These are phyloP conservation scores for Candida lessepsii DNA, from an alignment of 805 yeast genomes.

Conservation along the genomic window DNA sequence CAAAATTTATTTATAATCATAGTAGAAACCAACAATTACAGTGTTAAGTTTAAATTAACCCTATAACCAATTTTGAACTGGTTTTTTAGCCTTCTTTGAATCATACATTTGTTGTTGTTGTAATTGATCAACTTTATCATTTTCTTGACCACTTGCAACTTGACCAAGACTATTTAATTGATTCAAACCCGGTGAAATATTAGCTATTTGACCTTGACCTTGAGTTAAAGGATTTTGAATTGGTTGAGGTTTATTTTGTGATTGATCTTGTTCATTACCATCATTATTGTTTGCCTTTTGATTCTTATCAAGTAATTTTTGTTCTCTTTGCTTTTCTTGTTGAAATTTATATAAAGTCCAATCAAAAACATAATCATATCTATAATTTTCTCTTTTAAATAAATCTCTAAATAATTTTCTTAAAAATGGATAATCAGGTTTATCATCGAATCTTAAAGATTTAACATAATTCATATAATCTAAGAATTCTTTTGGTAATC, in stretches of 20 bases:
- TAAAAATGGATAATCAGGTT: constrained; percentile 89
- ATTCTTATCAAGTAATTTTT: constrained; percentile 31
- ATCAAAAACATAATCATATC: constrained; percentile 92
- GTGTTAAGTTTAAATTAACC: background rate
- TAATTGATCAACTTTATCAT: constrained; percentile 15
- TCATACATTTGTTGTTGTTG: constrained; percentile 15
- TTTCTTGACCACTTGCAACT: constrained; percentile 2
- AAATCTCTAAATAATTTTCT: constrained; percentile 88
- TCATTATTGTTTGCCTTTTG: constrained; percentile 21
- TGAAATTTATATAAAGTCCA: constrained; percentile 90
- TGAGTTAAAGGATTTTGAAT: constrained; percentile 19
- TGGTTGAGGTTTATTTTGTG: constrained; percentile 18
- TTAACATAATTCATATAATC: constrained; percentile 86
- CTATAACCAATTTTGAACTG: constrained; percentile 17
- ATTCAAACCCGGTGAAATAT: constrained; percentile 8
- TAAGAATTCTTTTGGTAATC: constrained; percentile 87
- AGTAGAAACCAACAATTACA: too few species aligned
- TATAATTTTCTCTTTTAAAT: constrained; percentile 81
- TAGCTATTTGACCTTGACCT: constrained; percentile 13
- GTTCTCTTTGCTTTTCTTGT: constrained; percentile 53
- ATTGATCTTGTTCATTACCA: constrained; percentile 16
- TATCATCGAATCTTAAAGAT: constrained; percentile 89
- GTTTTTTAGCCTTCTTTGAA: constrained; percentile 12
- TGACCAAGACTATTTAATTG: constrained; percentile 6
- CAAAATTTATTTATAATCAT: too few species aligned